These are phyloP conservation scores for Suillus plorans DNA, from an alignment of 768 basidiomycete genomes.

Conservation along the genomic window DNA sequence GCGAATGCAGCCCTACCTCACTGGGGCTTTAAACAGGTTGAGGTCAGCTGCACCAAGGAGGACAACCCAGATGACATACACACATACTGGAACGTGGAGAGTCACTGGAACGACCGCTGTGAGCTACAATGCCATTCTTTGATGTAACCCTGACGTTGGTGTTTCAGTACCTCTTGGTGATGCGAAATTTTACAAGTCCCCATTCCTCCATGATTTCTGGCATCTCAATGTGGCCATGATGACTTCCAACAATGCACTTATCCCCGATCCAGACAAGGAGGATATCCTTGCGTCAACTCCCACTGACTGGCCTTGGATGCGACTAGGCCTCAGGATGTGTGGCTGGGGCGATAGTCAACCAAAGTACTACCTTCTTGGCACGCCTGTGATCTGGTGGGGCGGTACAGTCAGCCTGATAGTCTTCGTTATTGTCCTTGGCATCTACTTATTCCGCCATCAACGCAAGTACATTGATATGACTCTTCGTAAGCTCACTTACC, in stretches of 20 bases:
- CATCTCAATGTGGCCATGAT: slow-evolving; percentile 99
- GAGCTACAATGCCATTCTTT: slow-evolving; percentile 35
- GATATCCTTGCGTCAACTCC: slow-evolving; percentile 95
- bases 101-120: slow-evolving; percentile 95
- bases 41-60: slow-evolving; percentile 91
- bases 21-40: slow-evolving; percentile 99
- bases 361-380: slow-evolving; percentile 94
- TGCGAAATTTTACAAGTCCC: slow-evolving; percentile 80
- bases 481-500: slow-evolving; percentile 52
- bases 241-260: slow-evolving; percentile 97
- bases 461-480: slow-evolving; percentile 92
- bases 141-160: not conserved
- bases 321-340: slow-evolving; percentile 92
- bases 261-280: slow-evolving; percentile 98
- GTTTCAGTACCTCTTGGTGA: slow-evolving; percentile 77
- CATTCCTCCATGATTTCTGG: slow-evolving; percentile 97
- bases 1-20: slow-evolving; percentile 88
- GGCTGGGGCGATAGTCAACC: slow-evolving; percentile 87
- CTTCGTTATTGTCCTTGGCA: slow-evolving; percentile 48
- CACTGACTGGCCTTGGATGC: slow-evolving; percentile 90
- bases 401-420: slow-evolving; percentile 64
- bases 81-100: slow-evolving; percentile 98
- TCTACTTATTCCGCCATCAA: slow-evolving; percentile 82
- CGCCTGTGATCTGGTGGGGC: slow-evolving; percentile 93
- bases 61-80: slow-evolving; percentile 77